Conservation (phyloP, 331 rosid genomes). For the Malus hybrid region DNA sequence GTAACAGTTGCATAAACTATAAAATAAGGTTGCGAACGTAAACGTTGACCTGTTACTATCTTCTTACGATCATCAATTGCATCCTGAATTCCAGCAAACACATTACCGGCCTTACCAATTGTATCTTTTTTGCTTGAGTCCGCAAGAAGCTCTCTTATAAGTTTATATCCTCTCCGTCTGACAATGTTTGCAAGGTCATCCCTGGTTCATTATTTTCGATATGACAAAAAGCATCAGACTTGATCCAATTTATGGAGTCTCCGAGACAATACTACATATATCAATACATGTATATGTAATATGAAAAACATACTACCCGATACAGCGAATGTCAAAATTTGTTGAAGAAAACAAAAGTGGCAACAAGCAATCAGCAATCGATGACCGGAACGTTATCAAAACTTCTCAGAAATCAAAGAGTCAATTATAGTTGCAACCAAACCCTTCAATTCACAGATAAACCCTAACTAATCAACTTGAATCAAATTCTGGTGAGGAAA, state of each 20-base stretch:
- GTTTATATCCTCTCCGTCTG: slow-evolving; percentile 83
- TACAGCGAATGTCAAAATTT: not conserved
- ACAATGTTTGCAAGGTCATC: slow-evolving; percentile 83
- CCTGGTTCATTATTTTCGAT: slow-evolving; percentile 24
- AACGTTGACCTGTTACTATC: slow-evolving; percentile 47
- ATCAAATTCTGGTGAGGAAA: not conserved
- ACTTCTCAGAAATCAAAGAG: not conserved
- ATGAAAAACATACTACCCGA: not conserved
- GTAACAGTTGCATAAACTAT: slow-evolving; percentile 14
- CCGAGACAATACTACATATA: not conserved
- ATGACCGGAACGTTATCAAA: not conserved
- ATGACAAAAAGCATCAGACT: not conserved
- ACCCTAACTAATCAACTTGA: not conserved
- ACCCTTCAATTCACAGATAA: not conserved
- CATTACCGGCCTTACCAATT: slow-evolving; percentile 14
- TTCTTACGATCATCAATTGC: slow-evolving; percentile 18
- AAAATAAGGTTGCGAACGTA: not conserved
- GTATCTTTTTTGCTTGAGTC: too few relatives aligned
- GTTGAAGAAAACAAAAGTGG: not conserved
- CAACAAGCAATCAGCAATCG: not conserved
- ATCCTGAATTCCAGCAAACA: slow-evolving; percentile 16
- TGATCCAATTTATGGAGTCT: not conserved
- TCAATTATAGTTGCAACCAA: too few relatives aligned
- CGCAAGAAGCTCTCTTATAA: slow-evolving; percentile 52
- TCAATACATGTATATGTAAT: too few relatives aligned